Evolutionary conservation across 176 grass and related monocot species (phyloP).

Genomic region (Thalia dealbata): DNA sequence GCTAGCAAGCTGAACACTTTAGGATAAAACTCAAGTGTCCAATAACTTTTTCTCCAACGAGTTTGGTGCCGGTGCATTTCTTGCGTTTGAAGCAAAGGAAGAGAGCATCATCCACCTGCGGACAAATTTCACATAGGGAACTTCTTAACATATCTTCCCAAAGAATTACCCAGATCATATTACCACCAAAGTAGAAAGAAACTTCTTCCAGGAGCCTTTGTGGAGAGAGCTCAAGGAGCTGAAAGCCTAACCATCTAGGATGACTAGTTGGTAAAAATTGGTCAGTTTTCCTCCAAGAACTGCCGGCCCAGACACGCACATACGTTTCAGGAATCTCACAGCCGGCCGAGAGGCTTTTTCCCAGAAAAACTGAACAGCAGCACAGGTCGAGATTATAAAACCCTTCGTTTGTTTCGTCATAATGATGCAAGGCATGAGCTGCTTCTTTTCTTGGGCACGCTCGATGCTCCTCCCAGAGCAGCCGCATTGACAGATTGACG

Average conservation of each 20-base stretch:
- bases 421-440: not conserved
- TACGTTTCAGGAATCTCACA: no score
- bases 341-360: no score
- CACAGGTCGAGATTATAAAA: not conserved
- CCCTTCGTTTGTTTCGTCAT: not conserved
- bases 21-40: not conserved
- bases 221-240: no score
- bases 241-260: no score
- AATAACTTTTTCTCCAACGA: slow-evolving; percentile 2
- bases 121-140: not conserved
- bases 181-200: no score
- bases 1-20: not conserved
- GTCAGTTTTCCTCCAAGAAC: no score
- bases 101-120: not conserved
- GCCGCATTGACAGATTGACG: no score
- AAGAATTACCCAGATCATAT: no score
- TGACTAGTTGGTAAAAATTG: no score
- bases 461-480: not conserved
- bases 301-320: no score
- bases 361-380: not conserved
- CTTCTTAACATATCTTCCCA: no score
- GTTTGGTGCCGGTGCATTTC: slow-evolving; percentile 6
- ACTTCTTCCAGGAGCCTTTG: no score
- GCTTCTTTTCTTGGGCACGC: not conserved
- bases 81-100: slow-evolving; percentile 20